phyloP scores from a whole-genome alignment of 768 basidiomycete species.

The Hypholoma fasciculare region DNA sequence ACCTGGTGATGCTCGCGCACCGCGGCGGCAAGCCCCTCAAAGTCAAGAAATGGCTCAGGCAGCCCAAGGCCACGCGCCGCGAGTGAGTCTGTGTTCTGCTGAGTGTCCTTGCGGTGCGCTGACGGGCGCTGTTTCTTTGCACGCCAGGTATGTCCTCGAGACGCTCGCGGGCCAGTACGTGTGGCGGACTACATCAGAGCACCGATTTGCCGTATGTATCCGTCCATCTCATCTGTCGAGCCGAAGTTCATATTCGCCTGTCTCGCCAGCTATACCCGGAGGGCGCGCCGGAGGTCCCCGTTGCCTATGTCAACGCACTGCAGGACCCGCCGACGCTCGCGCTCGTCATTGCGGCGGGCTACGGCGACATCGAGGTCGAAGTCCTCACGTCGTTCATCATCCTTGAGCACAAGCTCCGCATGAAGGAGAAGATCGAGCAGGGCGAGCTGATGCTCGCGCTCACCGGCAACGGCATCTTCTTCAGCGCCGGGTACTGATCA shows the following conservation, averaged over 20 bases:
- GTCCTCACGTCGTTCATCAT: conserved; percentile 19
- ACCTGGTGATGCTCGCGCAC: conserved; percentile 18
- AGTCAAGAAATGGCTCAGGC: conserved; percentile 18
- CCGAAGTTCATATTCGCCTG: not conserved
- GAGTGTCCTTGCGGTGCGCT: not conserved
- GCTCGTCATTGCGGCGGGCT: conserved; percentile 8
- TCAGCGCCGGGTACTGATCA: not conserved
- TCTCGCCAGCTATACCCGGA: conserved; percentile 11
- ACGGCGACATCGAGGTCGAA: conserved; percentile 11
- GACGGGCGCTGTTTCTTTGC: not conserved
- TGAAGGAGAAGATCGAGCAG: conserved; percentile 14
- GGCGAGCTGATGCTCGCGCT: conserved; percentile 6
- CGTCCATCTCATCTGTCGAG: not conserved
- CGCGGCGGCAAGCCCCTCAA: conserved; percentile 12
- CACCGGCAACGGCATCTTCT: not conserved
- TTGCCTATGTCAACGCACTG: conserved; percentile 14
- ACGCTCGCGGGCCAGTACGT: conserved; percentile 12
- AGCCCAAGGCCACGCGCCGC: conserved; percentile 2
- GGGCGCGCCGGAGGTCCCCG: conserved; percentile 4
- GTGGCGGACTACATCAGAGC: conserved; percentile 11
- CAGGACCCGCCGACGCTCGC: conserved; percentile 12
- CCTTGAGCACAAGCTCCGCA: conserved; percentile 16
- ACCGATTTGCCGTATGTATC: conserved; percentile 16
- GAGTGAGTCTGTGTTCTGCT: conserved; percentile 4
- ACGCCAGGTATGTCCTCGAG: conserved; percentile 2